phyloP scores from a whole-genome alignment of 1,284 basidiomycete genomes.

The Neotropicomus parvogracilis region DNA sequence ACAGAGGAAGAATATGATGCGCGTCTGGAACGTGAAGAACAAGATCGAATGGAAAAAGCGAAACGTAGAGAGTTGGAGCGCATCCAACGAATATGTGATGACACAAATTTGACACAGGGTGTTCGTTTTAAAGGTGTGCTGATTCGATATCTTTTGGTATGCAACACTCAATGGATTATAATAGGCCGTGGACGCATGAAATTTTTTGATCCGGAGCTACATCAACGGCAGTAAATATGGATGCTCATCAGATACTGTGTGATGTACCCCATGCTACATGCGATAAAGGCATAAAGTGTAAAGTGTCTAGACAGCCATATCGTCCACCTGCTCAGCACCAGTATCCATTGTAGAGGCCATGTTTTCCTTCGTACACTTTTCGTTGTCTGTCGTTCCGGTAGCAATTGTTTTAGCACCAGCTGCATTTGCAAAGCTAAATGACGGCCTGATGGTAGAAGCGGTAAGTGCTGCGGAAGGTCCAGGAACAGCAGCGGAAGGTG shows the following conservation, averaged over 20 bases:
- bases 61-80: constrained; percentile 48
- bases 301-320: constrained; percentile 33
- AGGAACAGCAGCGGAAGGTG: constrained; percentile 28
- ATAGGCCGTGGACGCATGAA: constrained; percentile 65
- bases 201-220: constrained; percentile 57
- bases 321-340: constrained; percentile 39
- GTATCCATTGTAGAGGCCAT: constrained; percentile 3
- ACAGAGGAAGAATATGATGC: constrained; percentile 70
- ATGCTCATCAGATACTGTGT: neutral
- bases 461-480: constrained; percentile 29
- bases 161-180: constrained; percentile 19
- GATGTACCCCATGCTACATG: neutral
- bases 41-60: constrained; percentile 50
- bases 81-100: constrained; percentile 41
- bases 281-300: constrained; percentile 21
- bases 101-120: constrained; percentile 38
- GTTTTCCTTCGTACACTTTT: constrained; percentile 24
- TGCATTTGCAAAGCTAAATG: constrained; percentile 68
- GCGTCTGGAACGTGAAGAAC: constrained; percentile 66
- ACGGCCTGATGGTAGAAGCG: constrained; percentile 51
- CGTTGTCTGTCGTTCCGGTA: constrained; percentile 26
- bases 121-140: constrained; percentile 60
- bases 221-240: constrained; percentile 24
- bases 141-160: neutral
- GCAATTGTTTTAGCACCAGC: constrained; percentile 42